phyloP scores from a whole-genome alignment of 83 land plant genomes.

The Larix sibirica region DNA sequence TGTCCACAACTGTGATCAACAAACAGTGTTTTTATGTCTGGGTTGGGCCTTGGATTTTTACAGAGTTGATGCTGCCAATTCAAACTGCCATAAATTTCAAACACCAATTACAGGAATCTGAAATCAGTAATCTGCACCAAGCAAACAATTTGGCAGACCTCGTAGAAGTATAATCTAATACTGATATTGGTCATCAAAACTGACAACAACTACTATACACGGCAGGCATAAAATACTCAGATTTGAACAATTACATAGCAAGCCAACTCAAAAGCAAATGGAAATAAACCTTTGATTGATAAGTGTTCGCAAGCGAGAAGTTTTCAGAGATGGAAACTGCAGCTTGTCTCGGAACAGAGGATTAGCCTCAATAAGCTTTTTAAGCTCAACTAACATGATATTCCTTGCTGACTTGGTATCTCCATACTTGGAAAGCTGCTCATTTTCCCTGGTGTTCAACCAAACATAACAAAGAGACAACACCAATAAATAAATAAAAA shows the following conservation, averaged over 20 bases:
- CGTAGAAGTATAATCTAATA: not conserved
- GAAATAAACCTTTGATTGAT: conserved; percentile 80
- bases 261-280: not conserved
- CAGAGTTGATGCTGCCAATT: conserved; percentile 99
- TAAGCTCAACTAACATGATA: conserved; percentile 87
- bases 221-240: not conserved
- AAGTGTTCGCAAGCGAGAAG: conserved; percentile 78
- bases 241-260: not conserved
- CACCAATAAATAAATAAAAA: not conserved
- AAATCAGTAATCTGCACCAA: not conserved
- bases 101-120: not conserved
- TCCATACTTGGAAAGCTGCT: conserved; percentile 90
- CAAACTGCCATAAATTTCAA: conserved; percentile 51
- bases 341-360: conserved; percentile 89
- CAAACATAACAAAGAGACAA: conserved; percentile 11
- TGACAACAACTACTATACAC: too few relatives aligned
- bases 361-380: conserved; percentile 95
- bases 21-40: conserved; percentile 93
- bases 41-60: conserved; percentile 90
- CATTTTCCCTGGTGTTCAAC: conserved; percentile 68
- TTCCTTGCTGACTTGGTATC: conserved; percentile 91
- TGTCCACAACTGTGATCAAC: conserved; percentile 86
- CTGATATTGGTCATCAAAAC: not conserved
- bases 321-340: conserved; percentile 76
- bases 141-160: not conserved